Evolutionary conservation across 768 basidiomycete species (phyloP), one percentile per base, ranked within the genome.

Genomic region (Podaxis pistillaris): DNA sequence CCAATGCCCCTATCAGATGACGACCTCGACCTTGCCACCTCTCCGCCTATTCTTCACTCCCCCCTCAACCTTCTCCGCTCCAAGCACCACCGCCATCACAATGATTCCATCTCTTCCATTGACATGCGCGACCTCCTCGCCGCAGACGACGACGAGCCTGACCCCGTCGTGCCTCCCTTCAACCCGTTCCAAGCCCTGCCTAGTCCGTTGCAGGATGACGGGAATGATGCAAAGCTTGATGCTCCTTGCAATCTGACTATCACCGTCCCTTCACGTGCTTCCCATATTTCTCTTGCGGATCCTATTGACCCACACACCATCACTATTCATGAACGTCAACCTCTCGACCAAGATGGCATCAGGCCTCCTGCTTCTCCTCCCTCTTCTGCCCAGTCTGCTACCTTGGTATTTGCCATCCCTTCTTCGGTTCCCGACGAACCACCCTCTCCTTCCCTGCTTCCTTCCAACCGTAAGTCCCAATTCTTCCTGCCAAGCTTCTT

Each of bases 91-190:
- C 69, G 68, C 51, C 67, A 57, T 28, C 66, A 64, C 26, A 73
- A 76, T 65, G 77, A 78, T 49, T 76, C 75, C 52, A 75, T 79
- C 4, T 75, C 74, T 2, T 68, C 70, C 8, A 77, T 79, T 52
- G 75, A 78, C 65, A 72, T 79, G 55, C 72, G 71, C 28, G 75
- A 74, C 57, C 58, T 71, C 22, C 54, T 70, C 30, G 69, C 64
- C 4, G 58, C 66, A 12, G 68, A 66, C 17, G 60, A 56, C 9
- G 37, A 57, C 54, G 57, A 58, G 54, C 47, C 58, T 65, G 62
- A 52, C 13, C 13, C 33, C 17, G 7, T 47, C 13, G 47, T 59
- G 8, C 58, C 58, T 17, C 58, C 58, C 58, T 59, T 59, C 36
- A 59, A 41, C 44, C 33, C 58, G 13, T 59, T 52, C 47, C 19